Base-by-base conservation (phyloP, 2,329 filamentous ascomycete genomes). In the Colletotrichum nymphaeae region DNA sequence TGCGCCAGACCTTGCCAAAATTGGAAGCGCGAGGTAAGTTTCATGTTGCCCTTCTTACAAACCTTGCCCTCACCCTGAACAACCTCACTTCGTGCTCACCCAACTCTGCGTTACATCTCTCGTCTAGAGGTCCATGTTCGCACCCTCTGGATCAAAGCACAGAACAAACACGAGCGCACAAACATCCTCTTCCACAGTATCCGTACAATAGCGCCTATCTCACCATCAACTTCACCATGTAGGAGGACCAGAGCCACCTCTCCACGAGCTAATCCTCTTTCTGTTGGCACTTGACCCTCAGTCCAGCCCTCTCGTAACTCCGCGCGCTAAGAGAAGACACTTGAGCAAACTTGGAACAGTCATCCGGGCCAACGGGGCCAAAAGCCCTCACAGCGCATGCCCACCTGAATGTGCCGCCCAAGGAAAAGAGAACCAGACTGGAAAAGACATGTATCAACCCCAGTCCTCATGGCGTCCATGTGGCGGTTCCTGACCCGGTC, bases 291-390 rank as follows among this genome's bases (percentile, higher is more conserved):
- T 46, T 57, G 30, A 46, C 56, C 26, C 67, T 64, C 56, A 42
- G 37, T 55, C 56, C 12, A 26, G 3, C 37, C 57, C 63, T 46
- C 57, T 46, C 57, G 32, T 57, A 65, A 58, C 19, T 57, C 46
- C 28, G 26, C 55, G 59, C 65, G 71, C 71, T 66, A 63, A 65
- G 42, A 42, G 32, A 26, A 8, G 16, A 60, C 55, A 26, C 59
- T 30, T 46, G 62, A 73, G 69, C 65, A 49, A 69, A 52, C 58
- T 63, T n/a, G 42, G 42, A 49, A 49, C 42, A 9, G 19, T 49
- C 19, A 58, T 37, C 32, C 69, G 63, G 63, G 14, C 46, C 56
- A 24, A 35, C 32, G 16, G 37, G 14, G 14, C 5, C 37, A 49
- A 22, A 49, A 22, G 9, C 7, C 42, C 42, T 49, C 42, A 49